Conservation (phyloP, 2,329 filamentous ascomycete species). For the Xylaria sp. region DNA sequence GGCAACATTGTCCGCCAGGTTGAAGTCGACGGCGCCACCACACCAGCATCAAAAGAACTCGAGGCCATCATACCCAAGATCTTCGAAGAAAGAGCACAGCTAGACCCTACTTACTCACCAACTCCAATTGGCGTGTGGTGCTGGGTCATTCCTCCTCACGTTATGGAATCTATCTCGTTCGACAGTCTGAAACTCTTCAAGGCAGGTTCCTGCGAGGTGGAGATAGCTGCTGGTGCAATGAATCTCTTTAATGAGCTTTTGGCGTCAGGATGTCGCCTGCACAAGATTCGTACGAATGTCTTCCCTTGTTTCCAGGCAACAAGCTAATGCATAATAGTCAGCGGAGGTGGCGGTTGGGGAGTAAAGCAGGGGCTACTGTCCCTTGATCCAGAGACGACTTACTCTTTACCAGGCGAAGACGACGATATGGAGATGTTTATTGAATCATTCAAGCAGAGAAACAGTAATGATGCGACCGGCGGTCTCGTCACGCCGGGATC, state of each 20-base stretch:
- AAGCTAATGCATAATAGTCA: slow-evolving; percentile 45
- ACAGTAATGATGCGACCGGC: slow-evolving; percentile 36
- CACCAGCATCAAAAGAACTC: slow-evolving; percentile 66
- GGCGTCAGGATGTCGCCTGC: slow-evolving; percentile 41
- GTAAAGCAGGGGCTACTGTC: slow-evolving; percentile 72
- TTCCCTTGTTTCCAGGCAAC: slow-evolving; percentile 12
- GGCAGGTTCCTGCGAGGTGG: slow-evolving; percentile 25
- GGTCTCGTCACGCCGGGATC: slow-evolving; percentile 60
- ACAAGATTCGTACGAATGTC: slow-evolving; percentile 40
- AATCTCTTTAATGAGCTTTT: slow-evolving; percentile 34
- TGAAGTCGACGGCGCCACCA: slow-evolving; percentile 40
- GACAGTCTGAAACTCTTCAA: slow-evolving; percentile 23
- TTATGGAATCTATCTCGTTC: slow-evolving; percentile 22
- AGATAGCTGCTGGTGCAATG: slow-evolving; percentile 26
- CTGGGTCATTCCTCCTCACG: slow-evolving; percentile 51
- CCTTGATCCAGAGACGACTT: slow-evolving; percentile 62
- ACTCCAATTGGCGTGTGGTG: slow-evolving; percentile 65
- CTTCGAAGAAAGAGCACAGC: slow-evolving; percentile 39
- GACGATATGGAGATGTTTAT: slow-evolving; percentile 51
- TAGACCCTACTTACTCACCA: slow-evolving; percentile 22
- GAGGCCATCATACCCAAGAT: slow-evolving; percentile 59
- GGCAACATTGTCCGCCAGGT: slow-evolving; percentile 74
- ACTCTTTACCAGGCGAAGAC: slow-evolving; percentile 46
- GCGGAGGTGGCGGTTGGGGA: slow-evolving; percentile 81
- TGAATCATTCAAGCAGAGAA: slow-evolving; percentile 39